Conservation (phyloP, 2,329 filamentous ascomycete genomes). For the Monilinia polystroma region DNA sequence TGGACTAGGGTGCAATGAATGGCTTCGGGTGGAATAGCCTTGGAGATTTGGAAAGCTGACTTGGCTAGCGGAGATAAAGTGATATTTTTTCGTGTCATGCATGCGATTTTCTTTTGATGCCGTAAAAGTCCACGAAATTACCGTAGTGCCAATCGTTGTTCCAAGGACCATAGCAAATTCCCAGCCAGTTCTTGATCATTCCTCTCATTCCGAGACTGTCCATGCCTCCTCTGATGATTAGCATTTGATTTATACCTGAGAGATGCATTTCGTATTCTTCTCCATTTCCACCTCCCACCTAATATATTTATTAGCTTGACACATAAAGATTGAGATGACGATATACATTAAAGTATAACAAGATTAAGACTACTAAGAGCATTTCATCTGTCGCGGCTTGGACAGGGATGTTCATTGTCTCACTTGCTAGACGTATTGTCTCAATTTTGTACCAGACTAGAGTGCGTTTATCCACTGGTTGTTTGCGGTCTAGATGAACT, state of each 20-base stretch:
- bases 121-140: constrained; percentile 14
- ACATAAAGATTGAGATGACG: not conserved
- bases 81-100: constrained; percentile 8
- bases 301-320: not conserved
- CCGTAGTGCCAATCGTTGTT: constrained; percentile 25
- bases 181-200: constrained; percentile 31
- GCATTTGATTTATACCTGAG: constrained; percentile 33
- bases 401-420: constrained; percentile 25
- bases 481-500: constrained; percentile 29
- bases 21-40: not conserved
- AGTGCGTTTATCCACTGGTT: constrained; percentile 24
- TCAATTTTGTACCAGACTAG: constrained; percentile 30
- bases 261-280: constrained; percentile 34
- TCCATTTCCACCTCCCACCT: constrained; percentile 29
- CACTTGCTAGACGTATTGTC: constrained; percentile 32
- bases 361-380: constrained; percentile 30
- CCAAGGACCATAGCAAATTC: constrained; percentile 32
- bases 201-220: constrained; percentile 30
- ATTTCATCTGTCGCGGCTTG: constrained; percentile 31
- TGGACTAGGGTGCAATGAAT: not conserved
- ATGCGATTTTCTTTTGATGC: not conserved
- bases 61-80: not conserved
- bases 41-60: not conserved
- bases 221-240: constrained; percentile 28
- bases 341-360: constrained; percentile 32